Base-by-base conservation (phyloP, 2,329 filamentous ascomycete genomes). In the Pseudocercospora eumusae region DNA sequence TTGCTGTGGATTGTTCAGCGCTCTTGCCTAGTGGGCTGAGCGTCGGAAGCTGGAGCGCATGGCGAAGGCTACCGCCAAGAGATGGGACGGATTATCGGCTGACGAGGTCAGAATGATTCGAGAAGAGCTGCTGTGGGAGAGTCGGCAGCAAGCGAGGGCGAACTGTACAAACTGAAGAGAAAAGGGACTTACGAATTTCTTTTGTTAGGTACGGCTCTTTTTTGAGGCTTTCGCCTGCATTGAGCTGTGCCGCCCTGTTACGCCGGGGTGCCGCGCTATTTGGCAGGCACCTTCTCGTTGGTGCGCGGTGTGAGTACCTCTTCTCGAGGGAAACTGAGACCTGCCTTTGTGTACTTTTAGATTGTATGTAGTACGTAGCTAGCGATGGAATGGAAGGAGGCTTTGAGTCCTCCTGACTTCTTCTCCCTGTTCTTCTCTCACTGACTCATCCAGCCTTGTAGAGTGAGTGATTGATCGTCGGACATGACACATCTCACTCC, bases 291-390 rank as follows among this genome's bases (percentile, higher is more conserved):
- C 33, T 36, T 36, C 33, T 36, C 33, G 33, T 31, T 36, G 33
- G 33, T 36, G 33, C 33, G 33, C 33, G 33, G 33, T 36, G 33
- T 36, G 33, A 36, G 33, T 36, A 36, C 33, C 33, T 36, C 33
- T 2, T 36, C 4, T 15, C 1, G 33, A 36, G 33, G 33, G 33
- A 33, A 72, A 56, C 50, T 68, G 15, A 36, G 33, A 36, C 33
- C 33, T 36, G 33, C 33, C 33, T 36, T 36, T n/a, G n/a, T 36
- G 33, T 36, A 36, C 5, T n/a, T 36, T 36, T 13, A 7, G 9
- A 31, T 36, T 36, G 11, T 36, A 36, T 15, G 33, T n/a, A 36
- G 33, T n/a, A 4, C n/a, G n/a, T n/a, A n/a, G n/a, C n/a, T n/a
- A n/a, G n/a, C n/a, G n/a, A n/a, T n/a, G 33, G 33, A n/a, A 36